Evolutionary conservation across 768 basidiomycete species (phyloP), one percentile per base, ranked within the genome.

Genomic region (Rhizopogon roseolus): DNA sequence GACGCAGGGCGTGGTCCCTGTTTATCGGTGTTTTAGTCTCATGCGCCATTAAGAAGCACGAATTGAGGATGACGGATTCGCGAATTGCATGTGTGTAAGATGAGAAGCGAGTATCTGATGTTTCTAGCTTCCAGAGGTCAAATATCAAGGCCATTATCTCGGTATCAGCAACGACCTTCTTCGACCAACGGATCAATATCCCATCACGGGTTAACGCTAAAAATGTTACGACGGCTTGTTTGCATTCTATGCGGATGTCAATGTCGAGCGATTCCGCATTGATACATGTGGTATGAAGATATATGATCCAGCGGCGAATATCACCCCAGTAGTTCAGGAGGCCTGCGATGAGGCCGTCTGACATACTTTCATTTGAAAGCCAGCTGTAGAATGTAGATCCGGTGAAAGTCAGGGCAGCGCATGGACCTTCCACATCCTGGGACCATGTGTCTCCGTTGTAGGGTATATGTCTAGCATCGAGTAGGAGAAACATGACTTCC

Each of bases 51-150:
- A 69, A 58, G 32, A 67, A 64, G 39, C 59, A 60, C 3, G 63
- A 58, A 11, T 69, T 67, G 41, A 67, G 58, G 39, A 67, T 44
- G 0, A 58, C 65, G 5, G 66, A 66, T 60, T 68, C 66, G n/a
- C 67, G 65, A 34, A 67, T 54, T 25, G 29, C 38, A 1, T 32
- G 39, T 14, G 57, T 53, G 56, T 61, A 59, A 25, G 63, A 65
- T 9, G 57, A 65, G 29, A 69, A 67, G 5, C 54, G 36, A 3
- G 56, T 49, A n/a, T 67, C 60, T 7, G 55, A 28, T 4, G 61
- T 54, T 52, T 67, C 67, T 27, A 67, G 59, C 48, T 59, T 61
- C 65, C 65, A 67, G 14, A 67, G 61, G 28, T 61, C 51, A 50
- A 61, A 65, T 52, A 67, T 65, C 58, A 67, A 46, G 36, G 49